Evolutionary conservation across 495 filamentous ascomycete species (phyloP), one percentile per base, ranked within the genome.

Genomic region (Cercophora samala): DNA sequence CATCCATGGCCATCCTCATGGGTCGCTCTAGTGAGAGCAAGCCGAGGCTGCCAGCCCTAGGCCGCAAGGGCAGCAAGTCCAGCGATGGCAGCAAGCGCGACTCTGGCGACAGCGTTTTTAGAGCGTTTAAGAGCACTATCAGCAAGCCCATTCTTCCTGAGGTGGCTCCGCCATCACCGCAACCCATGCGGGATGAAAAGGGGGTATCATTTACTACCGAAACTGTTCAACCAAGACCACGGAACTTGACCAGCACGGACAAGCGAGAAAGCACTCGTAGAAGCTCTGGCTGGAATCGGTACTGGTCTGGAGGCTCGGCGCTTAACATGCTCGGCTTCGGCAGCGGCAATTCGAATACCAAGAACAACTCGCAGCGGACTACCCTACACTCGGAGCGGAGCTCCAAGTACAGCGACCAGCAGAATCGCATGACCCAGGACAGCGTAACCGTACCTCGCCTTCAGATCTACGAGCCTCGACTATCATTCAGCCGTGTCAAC

Each of bases 231-330:
- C 75, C 80, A 6, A 77, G 75, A 51, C 75, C 77, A 0, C 76
- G 80, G 46, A 68, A 75, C 60, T 70, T 75, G 17, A 66, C 71
- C 13, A 58, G 63, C 15, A 56, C 42, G 25, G 72, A 72, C 1
- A 69, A 77, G 22, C 62, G 64, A 24, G 64, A 74, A 15, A 74
- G 70, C 18, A 67, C 63, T 65, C 86, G 75, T 24, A 80, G 85
- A 67, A 85, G 83, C 66, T 88, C 85, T 6, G 85, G 85, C 26
- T 87, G 85, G 85, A 86, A 86, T 74, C 72, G 81, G 21, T 88
- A 87, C 70, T 88, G 84, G 83, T 87, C 84, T 19, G 84, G 83
- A 42, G 84, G 84, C 21, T 85, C 81, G 65, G 79, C 81, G 1
- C 66, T 84, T 42, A 82, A 82, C 56, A 77, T 84, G n/a, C 72